Conservation (phyloP, 1,284 basidiomycete genomes). For the Heterobasidion occidentale region DNA sequence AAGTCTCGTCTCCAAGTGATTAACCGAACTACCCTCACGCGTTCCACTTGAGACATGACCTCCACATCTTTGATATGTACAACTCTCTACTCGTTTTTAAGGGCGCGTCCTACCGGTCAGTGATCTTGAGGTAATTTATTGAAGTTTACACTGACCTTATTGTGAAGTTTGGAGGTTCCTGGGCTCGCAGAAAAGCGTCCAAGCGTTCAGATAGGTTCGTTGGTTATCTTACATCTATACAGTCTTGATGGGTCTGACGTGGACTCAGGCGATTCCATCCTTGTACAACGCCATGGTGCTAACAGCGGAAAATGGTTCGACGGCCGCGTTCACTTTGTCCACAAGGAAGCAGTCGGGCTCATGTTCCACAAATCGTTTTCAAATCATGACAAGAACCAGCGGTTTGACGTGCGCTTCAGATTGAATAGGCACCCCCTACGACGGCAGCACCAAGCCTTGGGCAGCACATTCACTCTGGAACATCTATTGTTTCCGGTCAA, state of each 20-base stretch:
- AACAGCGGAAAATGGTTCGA: conserved; percentile 40
- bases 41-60: conserved; percentile 34
- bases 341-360: conserved; percentile 41
- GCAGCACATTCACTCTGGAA: conserved; percentile 29
- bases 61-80: conserved; percentile 48
- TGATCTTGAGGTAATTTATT: not conserved
- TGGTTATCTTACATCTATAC: too few species aligned
- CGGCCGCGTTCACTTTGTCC: conserved; percentile 49
- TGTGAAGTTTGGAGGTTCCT: conserved; percentile 42
- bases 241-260: too few species aligned
- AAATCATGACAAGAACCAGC: conserved; percentile 14
- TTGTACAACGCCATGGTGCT: conserved; percentile 34
- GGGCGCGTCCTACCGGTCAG: conserved; percentile 36
- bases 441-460: conserved; percentile 51
- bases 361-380: conserved; percentile 42
- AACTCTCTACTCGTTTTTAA: conserved; percentile 28
- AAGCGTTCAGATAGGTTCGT: conserved; percentile 50
- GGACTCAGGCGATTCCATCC: conserved; percentile 41
- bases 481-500: conserved; percentile 33
- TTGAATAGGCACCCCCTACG: conserved; percentile 43
- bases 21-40: not conserved
- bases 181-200: conserved; percentile 61
- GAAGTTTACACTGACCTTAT: not conserved
- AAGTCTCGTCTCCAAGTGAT: conserved; percentile 15
- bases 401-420: conserved; percentile 45